Percentiles rank a stretch among this genome's conserved stretches.
Conservation (phyloP, 1,284 basidiomycete species). For the Sporisorium graminicola region DNA sequence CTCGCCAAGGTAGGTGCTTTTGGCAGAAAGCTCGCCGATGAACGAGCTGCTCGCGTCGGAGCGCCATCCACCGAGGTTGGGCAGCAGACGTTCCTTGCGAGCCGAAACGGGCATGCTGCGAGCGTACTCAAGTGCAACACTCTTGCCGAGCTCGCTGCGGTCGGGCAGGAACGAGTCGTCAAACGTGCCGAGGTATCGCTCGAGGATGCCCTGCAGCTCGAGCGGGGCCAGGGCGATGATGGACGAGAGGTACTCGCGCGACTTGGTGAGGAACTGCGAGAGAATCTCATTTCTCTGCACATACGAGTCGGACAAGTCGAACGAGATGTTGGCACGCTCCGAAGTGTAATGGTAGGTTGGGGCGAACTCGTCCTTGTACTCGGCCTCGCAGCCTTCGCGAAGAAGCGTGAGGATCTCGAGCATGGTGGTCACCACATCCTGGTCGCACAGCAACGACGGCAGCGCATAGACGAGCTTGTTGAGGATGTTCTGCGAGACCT, state of each 20-base stretch:
- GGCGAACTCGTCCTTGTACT: constrained; percentile 93
- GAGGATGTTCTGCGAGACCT: constrained; percentile 84
- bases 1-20: constrained; percentile 75
- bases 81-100: constrained; percentile 57
- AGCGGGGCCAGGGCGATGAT: constrained; percentile 88
- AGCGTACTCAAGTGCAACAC: constrained; percentile 65
- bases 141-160: constrained; percentile 63
- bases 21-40: constrained; percentile 61
- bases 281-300: constrained; percentile 86
- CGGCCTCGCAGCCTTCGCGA: constrained; percentile 87
- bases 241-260: constrained; percentile 85
- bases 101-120: constrained; percentile 56
- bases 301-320: constrained; percentile 90
- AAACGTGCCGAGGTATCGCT: constrained; percentile 73
- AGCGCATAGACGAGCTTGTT: constrained; percentile 90
- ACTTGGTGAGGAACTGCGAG: constrained; percentile 79
- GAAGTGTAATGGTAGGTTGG: constrained; percentile 87
- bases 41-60: constrained; percentile 66
- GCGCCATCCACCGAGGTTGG: constrained; percentile 67
- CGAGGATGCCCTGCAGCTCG: constrained; percentile 90
- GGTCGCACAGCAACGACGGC: constrained; percentile 92
- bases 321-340: constrained; percentile 78
- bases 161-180: constrained; percentile 51
- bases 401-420: constrained; percentile 92
- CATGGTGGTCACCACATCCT: constrained; percentile 80